A percentile compares a stretch with the other conserved stretches of the same genome.
These are phyloP conservation scores for Trichoderma orchidacearum DNA, from an alignment of 495 filamentous ascomycete genomes.

Conservation along the genomic window DNA sequence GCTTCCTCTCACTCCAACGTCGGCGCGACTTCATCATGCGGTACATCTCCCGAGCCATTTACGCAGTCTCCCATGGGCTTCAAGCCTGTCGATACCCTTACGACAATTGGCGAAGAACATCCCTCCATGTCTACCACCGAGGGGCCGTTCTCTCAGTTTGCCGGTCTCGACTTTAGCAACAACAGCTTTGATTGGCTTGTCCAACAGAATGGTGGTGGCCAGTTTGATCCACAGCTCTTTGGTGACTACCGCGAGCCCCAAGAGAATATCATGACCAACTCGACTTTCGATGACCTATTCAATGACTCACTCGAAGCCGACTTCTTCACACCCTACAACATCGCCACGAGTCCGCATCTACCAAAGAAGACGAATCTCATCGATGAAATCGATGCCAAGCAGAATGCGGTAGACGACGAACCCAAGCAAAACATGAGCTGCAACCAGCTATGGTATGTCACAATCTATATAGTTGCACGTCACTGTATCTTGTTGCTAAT, in stretches of 20 bases:
- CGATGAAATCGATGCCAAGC: conserved; percentile 57
- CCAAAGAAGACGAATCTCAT: conserved; percentile 51
- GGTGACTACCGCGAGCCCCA: conserved; percentile 88
- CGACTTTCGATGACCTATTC: conserved; percentile 66
- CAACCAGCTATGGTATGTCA: conserved; percentile 80
- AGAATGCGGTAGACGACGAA: conserved; percentile 55
- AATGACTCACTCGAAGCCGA: conserved; percentile 78
- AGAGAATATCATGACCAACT: conserved; percentile 46
- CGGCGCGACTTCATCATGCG: conserved; percentile 64
- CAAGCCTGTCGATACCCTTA: conserved; percentile 46
- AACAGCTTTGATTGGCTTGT: conserved; percentile 60
- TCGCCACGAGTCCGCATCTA: conserved; percentile 32
- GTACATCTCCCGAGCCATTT: conserved; percentile 42
- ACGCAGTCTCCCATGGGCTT: conserved; percentile 40
- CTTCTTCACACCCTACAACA: conserved; percentile 61
- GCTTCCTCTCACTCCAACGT: conserved; percentile 45
- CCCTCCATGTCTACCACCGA: conserved; percentile 8
- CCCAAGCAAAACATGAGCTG: conserved; percentile 52
- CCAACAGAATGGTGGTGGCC: conserved; percentile 62
- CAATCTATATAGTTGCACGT: conserved; percentile 2
- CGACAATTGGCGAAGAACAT: conserved; percentile 42
- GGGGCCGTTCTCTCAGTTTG: conserved; percentile 5
- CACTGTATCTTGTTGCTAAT: conserved; percentile 9
- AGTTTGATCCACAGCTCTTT: conserved; percentile 87
- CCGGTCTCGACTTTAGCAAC: conserved; percentile 17